Conservation (phyloP, 345 rosid genomes). For the Pugionium dolabratum region DNA sequence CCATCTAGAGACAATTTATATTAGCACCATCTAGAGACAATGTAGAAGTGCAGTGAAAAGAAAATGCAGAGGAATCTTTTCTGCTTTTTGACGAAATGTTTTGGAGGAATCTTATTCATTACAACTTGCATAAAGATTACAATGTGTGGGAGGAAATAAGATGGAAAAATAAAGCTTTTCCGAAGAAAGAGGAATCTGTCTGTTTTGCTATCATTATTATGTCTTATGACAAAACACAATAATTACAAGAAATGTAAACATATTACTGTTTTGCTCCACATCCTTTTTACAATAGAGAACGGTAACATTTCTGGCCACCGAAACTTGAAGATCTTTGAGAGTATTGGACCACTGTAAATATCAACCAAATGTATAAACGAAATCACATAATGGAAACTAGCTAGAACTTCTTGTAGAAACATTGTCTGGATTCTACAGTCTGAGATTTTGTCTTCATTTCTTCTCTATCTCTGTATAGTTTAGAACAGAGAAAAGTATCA, state of each 20-base stretch:
- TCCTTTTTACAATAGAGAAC: no score
- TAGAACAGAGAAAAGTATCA: no score
- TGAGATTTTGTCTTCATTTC: no score
- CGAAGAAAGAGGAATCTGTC: slow-evolving; percentile 39
- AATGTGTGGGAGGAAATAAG: slow-evolving; percentile 23
- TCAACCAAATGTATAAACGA: not conserved
- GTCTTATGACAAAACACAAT: slow-evolving; percentile 22
- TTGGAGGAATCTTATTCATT: slow-evolving; percentile 26
- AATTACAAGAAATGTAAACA: not conserved
- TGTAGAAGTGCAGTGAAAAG: not conserved
- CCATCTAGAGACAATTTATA: no score
- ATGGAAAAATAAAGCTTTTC: slow-evolving; percentile 10
- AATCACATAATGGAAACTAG: no score
- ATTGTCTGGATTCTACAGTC: no score
- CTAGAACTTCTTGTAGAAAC: no score
- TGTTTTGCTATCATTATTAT: slow-evolving; percentile 33
- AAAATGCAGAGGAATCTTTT: slow-evolving; percentile 27
- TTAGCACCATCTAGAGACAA: no score
- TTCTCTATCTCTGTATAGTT: no score
- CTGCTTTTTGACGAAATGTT: slow-evolving; percentile 34
- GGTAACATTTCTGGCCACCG: not conserved
- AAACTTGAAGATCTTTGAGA: not conserved
- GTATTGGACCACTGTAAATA: not conserved
- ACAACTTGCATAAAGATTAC: slow-evolving; percentile 33
- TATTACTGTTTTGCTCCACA: no score